Evolutionary conservation across 805 yeast genomes (phyloP).

Genomic region (Spathaspora sp.): DNA sequence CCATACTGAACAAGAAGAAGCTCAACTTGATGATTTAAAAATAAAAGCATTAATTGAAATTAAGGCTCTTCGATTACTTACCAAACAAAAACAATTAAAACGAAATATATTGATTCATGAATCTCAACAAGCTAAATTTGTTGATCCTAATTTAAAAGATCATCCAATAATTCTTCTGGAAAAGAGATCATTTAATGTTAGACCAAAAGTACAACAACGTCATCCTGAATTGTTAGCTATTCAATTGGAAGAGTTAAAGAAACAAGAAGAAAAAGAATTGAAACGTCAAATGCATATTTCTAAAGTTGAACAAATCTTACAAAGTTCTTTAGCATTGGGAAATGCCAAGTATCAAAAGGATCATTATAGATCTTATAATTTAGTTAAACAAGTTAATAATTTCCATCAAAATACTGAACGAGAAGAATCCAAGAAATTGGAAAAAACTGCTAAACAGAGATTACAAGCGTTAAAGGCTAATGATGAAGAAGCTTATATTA

Average conservation of each 20-base stretch:
- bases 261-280: conserved; percentile 47
- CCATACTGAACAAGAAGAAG: conserved; percentile 31
- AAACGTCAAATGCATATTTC: conserved; percentile 50
- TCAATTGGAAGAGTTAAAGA: conserved; percentile 70
- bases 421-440: conserved; percentile 72
- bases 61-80: conserved; percentile 59
- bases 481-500: conserved; percentile 85
- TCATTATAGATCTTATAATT: conserved; percentile 20
- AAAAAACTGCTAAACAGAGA: conserved; percentile 83
- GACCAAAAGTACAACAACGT: conserved; percentile 66
- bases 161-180: conserved; percentile 61
- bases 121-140: conserved; percentile 55
- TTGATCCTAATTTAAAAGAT: conserved; percentile 46
- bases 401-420: conserved; percentile 60
- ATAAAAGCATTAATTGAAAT: conserved; percentile 67
- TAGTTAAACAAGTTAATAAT: conserved; percentile 36
- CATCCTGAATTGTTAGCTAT: conserved; percentile 75
- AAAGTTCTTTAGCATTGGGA: conserved; percentile 21
- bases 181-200: conserved; percentile 62
- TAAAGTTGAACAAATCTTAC: conserved; percentile 37
- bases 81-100: conserved; percentile 69
- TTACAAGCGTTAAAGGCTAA: conserved; percentile 81
- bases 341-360: conserved; percentile 18
- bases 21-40: conserved; percentile 49
- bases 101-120: conserved; percentile 53